These are phyloP conservation scores for Pisolithus sp. DNA, from an alignment of 768 basidiomycete genomes.

Conservation along the genomic window DNA sequence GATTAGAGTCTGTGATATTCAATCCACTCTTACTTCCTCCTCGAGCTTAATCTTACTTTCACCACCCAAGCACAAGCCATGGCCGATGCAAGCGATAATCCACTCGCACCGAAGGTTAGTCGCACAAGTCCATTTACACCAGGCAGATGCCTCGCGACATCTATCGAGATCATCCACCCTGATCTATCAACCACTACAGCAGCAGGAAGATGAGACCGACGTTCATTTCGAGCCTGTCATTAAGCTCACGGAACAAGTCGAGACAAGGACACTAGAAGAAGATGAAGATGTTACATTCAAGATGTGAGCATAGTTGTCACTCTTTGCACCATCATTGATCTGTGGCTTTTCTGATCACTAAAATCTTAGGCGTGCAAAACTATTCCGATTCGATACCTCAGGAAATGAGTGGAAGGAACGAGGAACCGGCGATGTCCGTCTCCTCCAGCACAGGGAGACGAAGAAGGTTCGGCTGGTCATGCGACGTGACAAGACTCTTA, in stretches of 20 bases:
- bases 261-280: conserved; percentile 92
- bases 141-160: conserved; percentile 1
- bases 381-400: conserved; percentile 84
- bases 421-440: conserved; percentile 91
- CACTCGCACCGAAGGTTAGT: conserved; percentile 69
- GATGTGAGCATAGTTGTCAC: conserved; percentile 59
- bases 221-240: conserved; percentile 94
- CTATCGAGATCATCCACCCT: conserved; percentile 24
- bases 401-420: conserved; percentile 96
- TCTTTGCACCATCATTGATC: conserved; percentile 1
- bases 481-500: conserved; percentile 99
- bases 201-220: conserved; percentile 72
- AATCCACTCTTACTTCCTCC: conserved; percentile 6
- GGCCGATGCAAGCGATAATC: conserved; percentile 49
- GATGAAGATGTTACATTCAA: conserved; percentile 92
- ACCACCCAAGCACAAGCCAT: conserved; percentile 29
- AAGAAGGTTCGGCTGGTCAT: conserved; percentile 95
- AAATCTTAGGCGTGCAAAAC: conserved; percentile 82
- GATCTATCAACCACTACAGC: conserved; percentile 19
- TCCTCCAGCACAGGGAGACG: conserved; percentile 83
- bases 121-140: not conserved
- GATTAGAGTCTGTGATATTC: not conserved
- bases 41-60: conserved; percentile 8
- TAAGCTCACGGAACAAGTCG: conserved; percentile 92
- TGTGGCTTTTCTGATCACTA: conserved; percentile 5